phyloP scores from a whole-genome alignment of 2,329 filamentous ascomycete genomes.

The Fusarium bactridioides region DNA sequence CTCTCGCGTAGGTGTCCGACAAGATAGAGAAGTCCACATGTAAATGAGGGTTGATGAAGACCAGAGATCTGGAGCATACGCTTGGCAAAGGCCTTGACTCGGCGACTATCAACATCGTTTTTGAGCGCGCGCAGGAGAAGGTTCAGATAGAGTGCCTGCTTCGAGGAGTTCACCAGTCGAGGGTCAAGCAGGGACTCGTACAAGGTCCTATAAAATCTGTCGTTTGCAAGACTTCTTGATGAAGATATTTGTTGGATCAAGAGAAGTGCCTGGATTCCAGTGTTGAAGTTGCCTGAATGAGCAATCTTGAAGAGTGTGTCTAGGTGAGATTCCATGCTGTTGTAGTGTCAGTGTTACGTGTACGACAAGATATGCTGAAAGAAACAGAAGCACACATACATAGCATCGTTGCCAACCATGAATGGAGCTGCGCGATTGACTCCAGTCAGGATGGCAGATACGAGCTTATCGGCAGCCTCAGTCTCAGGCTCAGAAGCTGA shows the following conservation, averaged over 20 bases:
- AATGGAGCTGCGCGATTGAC: slow-evolving; percentile 97
- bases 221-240: slow-evolving; percentile 80
- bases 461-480: slow-evolving; percentile 79
- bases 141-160: slow-evolving; percentile 95
- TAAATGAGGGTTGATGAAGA: slow-evolving; percentile 90
- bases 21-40: slow-evolving; percentile 91
- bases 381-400: slow-evolving; percentile 51
- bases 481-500: slow-evolving; percentile 67
- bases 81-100: slow-evolving; percentile 96
- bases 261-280: slow-evolving; percentile 92
- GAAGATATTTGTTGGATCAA: slow-evolving; percentile 91
- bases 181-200: slow-evolving; percentile 96
- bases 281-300: slow-evolving; percentile 99
- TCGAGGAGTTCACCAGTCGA: slow-evolving; percentile 86
- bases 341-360: slow-evolving; percentile 17
- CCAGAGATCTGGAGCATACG: slow-evolving; percentile 86
- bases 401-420: slow-evolving; percentile 78
- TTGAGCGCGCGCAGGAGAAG: slow-evolving; percentile 88
- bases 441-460: slow-evolving; percentile 89
- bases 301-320: slow-evolving; percentile 96
- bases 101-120: slow-evolving; percentile 85
- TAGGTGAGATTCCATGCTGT: slow-evolving; percentile 82
- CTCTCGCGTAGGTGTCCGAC: slow-evolving; percentile 80
- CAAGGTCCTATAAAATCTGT: slow-evolving; percentile 92
- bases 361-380: neutral